Evolutionary conservation across 805 yeast genomes (phyloP).

Genomic region (Yamadazyma nakazawae): DNA sequence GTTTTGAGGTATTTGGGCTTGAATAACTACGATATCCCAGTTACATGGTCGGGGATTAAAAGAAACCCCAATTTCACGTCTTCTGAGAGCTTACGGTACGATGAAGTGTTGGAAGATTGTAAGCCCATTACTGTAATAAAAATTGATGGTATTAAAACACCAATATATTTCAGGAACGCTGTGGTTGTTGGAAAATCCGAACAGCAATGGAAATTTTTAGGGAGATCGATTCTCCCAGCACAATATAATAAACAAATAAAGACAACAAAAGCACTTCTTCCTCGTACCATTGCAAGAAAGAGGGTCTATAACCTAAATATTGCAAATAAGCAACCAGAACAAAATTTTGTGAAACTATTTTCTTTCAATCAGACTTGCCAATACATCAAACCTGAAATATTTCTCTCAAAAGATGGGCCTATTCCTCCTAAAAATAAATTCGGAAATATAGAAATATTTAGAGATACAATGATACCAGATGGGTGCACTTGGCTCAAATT

Average conservation of each 20-base stretch:
- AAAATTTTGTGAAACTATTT: constrained; percentile 21
- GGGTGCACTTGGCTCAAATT: constrained; percentile 27
- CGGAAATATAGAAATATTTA: constrained; percentile 31
- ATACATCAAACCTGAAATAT: constrained; percentile 15
- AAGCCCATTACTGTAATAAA: constrained; percentile 16
- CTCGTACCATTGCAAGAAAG: constrained; percentile 22
- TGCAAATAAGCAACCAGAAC: constrained; percentile 15
- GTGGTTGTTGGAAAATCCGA: constrained; percentile 28
- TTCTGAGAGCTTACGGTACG: constrained; percentile 20
- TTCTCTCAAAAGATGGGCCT: constrained; percentile 3
- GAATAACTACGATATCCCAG: constrained; percentile 23
- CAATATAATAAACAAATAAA: constrained; percentile 19
- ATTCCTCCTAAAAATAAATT: constrained; percentile 26
- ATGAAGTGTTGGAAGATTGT: constrained; percentile 20
- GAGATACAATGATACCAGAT: constrained; percentile 28
- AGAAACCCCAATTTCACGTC: constrained; percentile 27
- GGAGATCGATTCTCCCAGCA: constrained; percentile 24
- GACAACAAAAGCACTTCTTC: constrained; percentile 14
- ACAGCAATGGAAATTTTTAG: constrained; percentile 33
- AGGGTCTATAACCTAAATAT: constrained; percentile 19
- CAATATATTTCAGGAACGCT: constrained; percentile 20
- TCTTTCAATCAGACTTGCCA: constrained; percentile 30
- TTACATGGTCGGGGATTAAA: constrained; percentile 23
- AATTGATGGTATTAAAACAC: constrained; percentile 13
- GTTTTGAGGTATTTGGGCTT: constrained; percentile 21